These are phyloP conservation scores for Pseudogymnoascus sp. DNA, from an alignment of 2,329 filamentous ascomycete species.

Conservation along the genomic window DNA sequence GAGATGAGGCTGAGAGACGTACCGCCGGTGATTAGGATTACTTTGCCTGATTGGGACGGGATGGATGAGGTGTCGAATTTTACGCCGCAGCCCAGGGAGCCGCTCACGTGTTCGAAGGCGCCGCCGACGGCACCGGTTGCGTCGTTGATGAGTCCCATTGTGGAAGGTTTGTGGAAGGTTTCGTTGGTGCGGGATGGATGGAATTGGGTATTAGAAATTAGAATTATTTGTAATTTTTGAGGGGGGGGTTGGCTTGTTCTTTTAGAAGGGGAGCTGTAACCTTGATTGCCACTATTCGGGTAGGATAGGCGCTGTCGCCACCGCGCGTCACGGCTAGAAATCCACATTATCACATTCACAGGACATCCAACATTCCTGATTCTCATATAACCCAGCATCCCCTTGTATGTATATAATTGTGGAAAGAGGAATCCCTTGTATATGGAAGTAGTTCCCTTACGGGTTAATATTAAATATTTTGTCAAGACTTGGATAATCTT, in stretches of 20 bases:
- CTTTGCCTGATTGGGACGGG: conserved; percentile 32
- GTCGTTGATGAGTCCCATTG: conserved; percentile 2
- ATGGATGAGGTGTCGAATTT: conserved; percentile 31
- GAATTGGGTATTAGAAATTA: background rate
- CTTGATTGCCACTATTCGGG: background rate
- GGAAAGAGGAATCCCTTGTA: background rate
- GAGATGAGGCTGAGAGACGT: conserved; percentile 10
- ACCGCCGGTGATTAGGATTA: conserved; percentile 40
- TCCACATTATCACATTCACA: background rate
- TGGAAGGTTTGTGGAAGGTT: background rate
- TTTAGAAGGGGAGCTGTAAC: background rate
- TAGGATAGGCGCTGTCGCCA: conserved; percentile 5
- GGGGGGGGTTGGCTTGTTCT: background rate
- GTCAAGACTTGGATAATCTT: background rate
- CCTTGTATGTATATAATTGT: background rate
- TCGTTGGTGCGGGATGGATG: background rate
- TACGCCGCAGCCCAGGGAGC: background rate
- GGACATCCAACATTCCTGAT: background rate
- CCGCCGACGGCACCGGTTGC: background rate
- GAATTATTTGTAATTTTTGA: conserved; percentile 1
- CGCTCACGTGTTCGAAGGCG: background rate
- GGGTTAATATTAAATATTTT: background rate
- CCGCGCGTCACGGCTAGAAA: background rate
- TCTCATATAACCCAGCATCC: background rate
- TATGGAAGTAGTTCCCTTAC: background rate